Base-by-base conservation (phyloP, 1,284 basidiomycete species). In the Boletus sp. region DNA sequence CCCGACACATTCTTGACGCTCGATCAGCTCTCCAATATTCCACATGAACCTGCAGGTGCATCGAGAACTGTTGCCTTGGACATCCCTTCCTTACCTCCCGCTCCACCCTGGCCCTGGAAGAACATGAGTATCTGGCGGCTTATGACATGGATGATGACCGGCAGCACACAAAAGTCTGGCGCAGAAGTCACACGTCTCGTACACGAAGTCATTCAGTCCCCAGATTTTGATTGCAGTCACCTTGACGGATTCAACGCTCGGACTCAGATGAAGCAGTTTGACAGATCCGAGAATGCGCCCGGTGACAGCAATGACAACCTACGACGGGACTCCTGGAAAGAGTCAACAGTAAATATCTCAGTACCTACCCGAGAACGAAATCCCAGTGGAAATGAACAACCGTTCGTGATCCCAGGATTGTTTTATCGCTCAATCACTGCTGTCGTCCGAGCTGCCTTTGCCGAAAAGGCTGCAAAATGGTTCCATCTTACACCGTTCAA, bases 141-240 rank as follows among this genome's bases (percentile, higher is more conserved):
- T 1, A 69, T 69, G 67, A 53, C 51, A 0, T 70, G 68, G 66
- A 53, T 57, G 48, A 53, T 62, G 24, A 59, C 49, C 0, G 65
- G 67, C 0, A 62, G 56, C 16, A 43, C n/a, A 20, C 24, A 54
- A 18, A 69, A 69, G 31, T 68, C 66, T 0, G 52, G 54, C 18
- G 36, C 43, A 2, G 63, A 69, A 55, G 55, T 62, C 15, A 55
- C 55, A 15, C 16, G 31, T 1, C 55, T 63, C 1, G 43, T 53
- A 0, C 31, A 39, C 3, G 51, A 60, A 8, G 57, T 63, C 2
- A 20, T 63, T 5, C 11, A 5, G 3, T 16, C 52, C 0, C 7
- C 8, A 0, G 63, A 70, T 37, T 66, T 68, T 24, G 37, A 61
- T 11, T n/a, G 0, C 0, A 8, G 43, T 9, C 53, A 69, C 20